Evolutionary conservation across 2,329 filamentous ascomycete genomes (phyloP), one percentile per base, ranked within the genome.

Genomic region (Fusarium sp.): DNA sequence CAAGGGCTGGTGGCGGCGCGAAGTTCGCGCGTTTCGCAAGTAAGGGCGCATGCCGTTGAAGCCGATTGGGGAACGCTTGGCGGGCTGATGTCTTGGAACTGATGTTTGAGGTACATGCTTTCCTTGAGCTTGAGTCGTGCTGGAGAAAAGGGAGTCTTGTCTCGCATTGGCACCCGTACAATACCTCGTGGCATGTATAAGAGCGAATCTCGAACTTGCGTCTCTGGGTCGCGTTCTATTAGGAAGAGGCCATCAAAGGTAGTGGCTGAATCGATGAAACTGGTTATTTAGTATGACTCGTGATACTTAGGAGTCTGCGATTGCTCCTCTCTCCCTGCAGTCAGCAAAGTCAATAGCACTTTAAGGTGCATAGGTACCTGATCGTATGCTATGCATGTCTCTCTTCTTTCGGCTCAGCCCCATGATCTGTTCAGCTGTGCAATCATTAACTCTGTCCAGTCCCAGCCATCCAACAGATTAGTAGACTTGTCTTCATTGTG

Each of bases 1-100:
- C 80, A 85, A 85, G 54, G 91, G 87, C 18, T 98, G 95, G 95
- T 98, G 95, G 95, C 87, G 89, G 78, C 86, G 90, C 70, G 87
- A 91, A 77, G 84, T 90, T 61, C 85, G 86, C 70, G 90, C 90
- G 35, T 92, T 90, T 78, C 85, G 88, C 69, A 87, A 87, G 78
- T 90, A 85, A 72, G 60, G 52, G 65, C 14, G 52, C 57, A 59
- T 45, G 22, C 34, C 22, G 58, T 56, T 37, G 31, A 54, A 37
- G 20, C 45, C 20, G 24, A 47, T 34, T 13, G 27, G 37, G 29
- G 16, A 18, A 18, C 20, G 9, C 50, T 29, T 42, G 27, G 18
- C 27, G n/a, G 20, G 18, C 50, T 62, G 35, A 50, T 34, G 24
- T 34, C n/a, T 45, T 24, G 38, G 52, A 62, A 27, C 62, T 58